Evolutionary conservation across 108 stramenopile species (phyloP).

Genomic region (Cylindrotheca closterium): DNA sequence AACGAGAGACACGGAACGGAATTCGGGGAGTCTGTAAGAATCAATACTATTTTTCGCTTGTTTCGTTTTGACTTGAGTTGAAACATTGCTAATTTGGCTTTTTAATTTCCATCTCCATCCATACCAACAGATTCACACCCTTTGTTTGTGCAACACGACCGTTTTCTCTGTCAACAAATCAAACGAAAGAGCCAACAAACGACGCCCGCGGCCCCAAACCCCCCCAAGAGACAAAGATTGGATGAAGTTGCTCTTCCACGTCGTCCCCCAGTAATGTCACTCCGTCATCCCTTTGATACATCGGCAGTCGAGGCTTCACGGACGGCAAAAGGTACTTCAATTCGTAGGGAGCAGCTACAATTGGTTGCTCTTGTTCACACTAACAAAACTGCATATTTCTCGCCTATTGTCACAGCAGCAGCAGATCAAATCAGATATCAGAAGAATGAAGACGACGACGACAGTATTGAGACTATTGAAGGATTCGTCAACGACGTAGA

Average conservation of each 20-base stretch:
- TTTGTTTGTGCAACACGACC: constrained; percentile 12
- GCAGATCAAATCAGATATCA: not conserved
- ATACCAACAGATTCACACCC: constrained; percentile 14
- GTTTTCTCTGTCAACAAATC: constrained; percentile 6
- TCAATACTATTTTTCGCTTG: not conserved
- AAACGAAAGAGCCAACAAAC: not conserved
- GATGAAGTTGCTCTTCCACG: not conserved
- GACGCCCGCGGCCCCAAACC: not conserved
- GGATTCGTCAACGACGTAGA: constrained; percentile 15
- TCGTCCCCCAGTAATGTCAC: not conserved
- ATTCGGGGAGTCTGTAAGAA: not conserved
- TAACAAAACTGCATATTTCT: not conserved
- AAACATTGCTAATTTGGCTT: not conserved
- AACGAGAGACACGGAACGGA: not conserved
- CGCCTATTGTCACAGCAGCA: not conserved
- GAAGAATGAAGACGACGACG: constrained; percentile 9
- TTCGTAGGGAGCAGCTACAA: not conserved
- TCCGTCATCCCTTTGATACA: not conserved
- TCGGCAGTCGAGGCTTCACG: not conserved
- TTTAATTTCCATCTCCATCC: not conserved
- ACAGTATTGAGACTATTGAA: constrained; percentile 24
- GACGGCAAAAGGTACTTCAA: not conserved
- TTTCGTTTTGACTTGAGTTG: not conserved
- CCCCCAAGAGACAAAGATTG: not conserved
- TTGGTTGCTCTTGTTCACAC: not conserved